Percentiles rank a stretch among this genome's conserved stretches.
phyloP scores from a whole-genome alignment of 1,284 basidiomycete genomes.

The Apiotrichum porosum region DNA sequence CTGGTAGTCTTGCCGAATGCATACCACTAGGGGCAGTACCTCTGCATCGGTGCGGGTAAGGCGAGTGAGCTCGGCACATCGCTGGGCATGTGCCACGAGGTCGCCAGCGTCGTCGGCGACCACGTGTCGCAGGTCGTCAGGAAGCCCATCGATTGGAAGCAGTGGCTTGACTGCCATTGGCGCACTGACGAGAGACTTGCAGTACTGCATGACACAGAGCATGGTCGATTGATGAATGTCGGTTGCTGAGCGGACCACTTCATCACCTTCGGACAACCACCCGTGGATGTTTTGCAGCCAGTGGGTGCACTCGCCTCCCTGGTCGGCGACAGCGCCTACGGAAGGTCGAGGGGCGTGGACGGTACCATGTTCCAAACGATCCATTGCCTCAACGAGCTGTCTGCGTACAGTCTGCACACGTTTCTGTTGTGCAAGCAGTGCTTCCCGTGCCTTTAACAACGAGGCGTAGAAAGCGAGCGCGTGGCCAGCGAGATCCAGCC shows the following conservation, averaged over 20 bases:
- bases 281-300: constrained; percentile 13
- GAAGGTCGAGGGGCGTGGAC: constrained; percentile 10
- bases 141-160: constrained; percentile 6
- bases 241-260: constrained; percentile 2
- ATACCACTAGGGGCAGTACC: constrained; percentile 9
- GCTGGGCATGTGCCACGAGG: constrained; percentile 5
- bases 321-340: background rate
- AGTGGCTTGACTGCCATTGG: constrained; percentile 11
- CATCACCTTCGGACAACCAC: constrained; percentile 12
- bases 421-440: constrained; percentile 6
- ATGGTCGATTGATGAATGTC: constrained; percentile 12
- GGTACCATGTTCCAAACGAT: constrained; percentile 5
- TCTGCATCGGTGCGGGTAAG: constrained; percentile 1
- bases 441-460: constrained; percentile 15
- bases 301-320: constrained; percentile 3
- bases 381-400: constrained; percentile 1
- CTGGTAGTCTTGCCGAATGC: constrained; percentile 4
- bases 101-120: constrained; percentile 16
- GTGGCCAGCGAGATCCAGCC: constrained; percentile 10
- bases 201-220: constrained; percentile 20
- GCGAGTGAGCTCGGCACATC: constrained; percentile 7
- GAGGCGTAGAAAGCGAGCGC: constrained; percentile 26
- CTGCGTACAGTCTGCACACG: constrained; percentile 8
- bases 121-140: constrained; percentile 8
- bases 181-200: constrained; percentile 7